phyloP scores from a whole-genome alignment of 2,329 filamentous ascomycete species.

The Monosporascus sp. region DNA sequence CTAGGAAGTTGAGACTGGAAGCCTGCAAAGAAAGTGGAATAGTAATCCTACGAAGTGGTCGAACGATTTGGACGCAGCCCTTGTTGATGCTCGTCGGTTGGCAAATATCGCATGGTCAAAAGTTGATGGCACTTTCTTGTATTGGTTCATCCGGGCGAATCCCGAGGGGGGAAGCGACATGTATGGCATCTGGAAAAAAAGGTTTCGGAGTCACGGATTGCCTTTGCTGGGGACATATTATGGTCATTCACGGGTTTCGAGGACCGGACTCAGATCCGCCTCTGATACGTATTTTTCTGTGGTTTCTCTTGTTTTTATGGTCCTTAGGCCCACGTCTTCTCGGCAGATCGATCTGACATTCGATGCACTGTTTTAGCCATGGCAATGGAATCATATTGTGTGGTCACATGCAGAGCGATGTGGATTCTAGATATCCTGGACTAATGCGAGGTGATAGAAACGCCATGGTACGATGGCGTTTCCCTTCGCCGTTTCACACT shows the following conservation, averaged over 20 bases:
- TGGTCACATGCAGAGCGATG: not conserved
- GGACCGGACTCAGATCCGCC: not conserved
- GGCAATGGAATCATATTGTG: not conserved
- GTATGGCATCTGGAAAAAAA: not conserved
- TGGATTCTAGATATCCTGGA: too few species aligned
- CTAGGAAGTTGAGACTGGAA: not conserved
- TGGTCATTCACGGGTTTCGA: not conserved
- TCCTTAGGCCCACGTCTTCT: not conserved
- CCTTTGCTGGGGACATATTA: conserved; percentile 1
- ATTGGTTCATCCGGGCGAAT: not conserved
- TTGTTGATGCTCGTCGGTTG: not conserved
- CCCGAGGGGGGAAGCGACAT: not conserved
- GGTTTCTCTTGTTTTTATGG: not conserved
- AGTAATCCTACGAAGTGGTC: not conserved
- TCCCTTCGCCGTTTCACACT: too few species aligned
- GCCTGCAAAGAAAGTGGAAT: not conserved
- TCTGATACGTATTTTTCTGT: not conserved
- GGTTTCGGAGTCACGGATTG: conserved; percentile 1
- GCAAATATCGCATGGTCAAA: not conserved
- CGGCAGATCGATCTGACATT: not conserved
- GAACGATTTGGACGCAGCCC: not conserved
- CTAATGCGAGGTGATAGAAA: too few species aligned
- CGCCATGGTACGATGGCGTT: too few species aligned
- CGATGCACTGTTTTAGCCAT: not conserved
- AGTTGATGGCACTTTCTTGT: not conserved